Evolutionary conservation across 2,329 filamentous ascomycete genomes (phyloP).

Genomic region (Sphaerulina musiva): DNA sequence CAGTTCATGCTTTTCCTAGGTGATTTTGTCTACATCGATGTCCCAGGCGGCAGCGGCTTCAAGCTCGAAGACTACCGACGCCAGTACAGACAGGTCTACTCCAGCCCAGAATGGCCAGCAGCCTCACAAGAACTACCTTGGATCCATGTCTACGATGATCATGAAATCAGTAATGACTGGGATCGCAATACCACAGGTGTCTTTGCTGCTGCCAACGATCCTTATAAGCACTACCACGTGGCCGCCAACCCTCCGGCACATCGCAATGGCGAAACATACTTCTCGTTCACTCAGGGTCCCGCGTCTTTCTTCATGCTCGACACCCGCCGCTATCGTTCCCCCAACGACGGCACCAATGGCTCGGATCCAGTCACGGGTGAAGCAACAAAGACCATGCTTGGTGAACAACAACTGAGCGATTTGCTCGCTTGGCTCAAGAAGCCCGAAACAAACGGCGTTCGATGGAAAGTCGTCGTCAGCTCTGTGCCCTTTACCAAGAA

Average conservation of each 20-base stretch:
- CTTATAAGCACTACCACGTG: constrained; percentile 81
- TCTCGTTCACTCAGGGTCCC: constrained; percentile 80
- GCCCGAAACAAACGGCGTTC: constrained; percentile 67
- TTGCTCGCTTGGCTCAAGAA: constrained; percentile 69
- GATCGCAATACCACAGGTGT: constrained; percentile 71
- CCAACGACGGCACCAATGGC: constrained; percentile 55
- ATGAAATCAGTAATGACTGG: constrained; percentile 96
- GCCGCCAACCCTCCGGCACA: constrained; percentile 68
- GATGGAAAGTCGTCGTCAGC: constrained; percentile 89
- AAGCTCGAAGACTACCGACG: constrained; percentile 70
- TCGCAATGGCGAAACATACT: constrained; percentile 67
- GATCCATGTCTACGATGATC: constrained; percentile 95
- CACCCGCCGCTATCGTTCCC: constrained; percentile 75
- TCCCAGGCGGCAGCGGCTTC: constrained; percentile 70
- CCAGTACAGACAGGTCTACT: constrained; percentile 93
- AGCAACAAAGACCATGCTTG: constrained; percentile 74
- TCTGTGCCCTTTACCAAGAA: constrained; percentile 97
- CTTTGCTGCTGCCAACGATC: constrained; percentile 71
- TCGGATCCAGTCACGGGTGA: constrained; percentile 46
- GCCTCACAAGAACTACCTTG: constrained; percentile 78
- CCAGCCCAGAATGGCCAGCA: constrained; percentile 80
- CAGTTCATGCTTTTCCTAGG: constrained; percentile 70
- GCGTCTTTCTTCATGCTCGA: constrained; percentile 93
- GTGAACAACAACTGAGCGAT: constrained; percentile 68
- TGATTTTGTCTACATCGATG: constrained; percentile 87